Evolutionary conservation across 169 alveolate species (phyloP).

Genomic region (Neospora caninum): DNA sequence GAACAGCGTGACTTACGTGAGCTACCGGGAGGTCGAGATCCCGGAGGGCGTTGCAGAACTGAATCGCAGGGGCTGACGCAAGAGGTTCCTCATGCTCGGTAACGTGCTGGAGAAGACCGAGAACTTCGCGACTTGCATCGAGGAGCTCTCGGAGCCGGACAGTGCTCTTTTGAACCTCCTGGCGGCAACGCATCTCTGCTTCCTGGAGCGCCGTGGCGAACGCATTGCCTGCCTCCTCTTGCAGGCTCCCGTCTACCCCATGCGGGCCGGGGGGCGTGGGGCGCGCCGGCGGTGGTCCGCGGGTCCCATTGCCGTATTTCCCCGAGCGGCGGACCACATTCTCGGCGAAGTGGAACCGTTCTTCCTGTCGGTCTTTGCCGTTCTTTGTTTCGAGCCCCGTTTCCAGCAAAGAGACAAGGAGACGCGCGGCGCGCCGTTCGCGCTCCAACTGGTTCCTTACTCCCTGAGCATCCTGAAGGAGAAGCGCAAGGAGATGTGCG

Average conservation of each 20-base stretch:
- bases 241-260: neutral
- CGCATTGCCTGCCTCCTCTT: neutral
- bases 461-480: neutral
- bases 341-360: no score
- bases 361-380: no score
- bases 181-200: neutral
- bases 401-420: neutral
- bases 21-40: neutral
- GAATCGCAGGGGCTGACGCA: neutral
- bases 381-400: neutral
- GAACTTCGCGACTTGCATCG: neutral
- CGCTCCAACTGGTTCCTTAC: neutral
- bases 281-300: no score
- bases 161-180: neutral
- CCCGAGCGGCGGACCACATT: no score
- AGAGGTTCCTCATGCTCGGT: neutral
- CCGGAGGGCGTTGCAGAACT: neutral
- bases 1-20: neutral
- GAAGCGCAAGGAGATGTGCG: conserved; percentile 18
- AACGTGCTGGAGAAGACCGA: neutral
- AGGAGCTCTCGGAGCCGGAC: neutral
- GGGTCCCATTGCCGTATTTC: no score
- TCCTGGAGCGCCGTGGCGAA: neutral
- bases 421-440: neutral
- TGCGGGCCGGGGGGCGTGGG: no score